Conservation (phyloP, 73 alveolate genomes). For the Durusdinium trenchii region DNA sequence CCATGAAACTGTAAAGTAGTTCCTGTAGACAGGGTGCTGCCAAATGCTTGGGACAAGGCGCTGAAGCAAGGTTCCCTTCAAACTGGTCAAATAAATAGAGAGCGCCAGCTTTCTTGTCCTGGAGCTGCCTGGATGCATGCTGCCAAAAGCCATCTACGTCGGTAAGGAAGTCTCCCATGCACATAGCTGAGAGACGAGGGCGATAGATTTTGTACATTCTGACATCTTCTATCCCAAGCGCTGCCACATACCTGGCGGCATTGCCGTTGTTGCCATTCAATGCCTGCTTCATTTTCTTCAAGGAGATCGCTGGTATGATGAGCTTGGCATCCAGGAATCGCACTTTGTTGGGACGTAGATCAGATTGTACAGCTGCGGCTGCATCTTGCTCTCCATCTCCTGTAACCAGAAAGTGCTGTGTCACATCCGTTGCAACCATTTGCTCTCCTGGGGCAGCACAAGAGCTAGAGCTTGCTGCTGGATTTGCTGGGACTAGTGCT, state of each 20-base stretch:
- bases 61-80: background rate
- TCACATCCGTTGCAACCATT: no score
- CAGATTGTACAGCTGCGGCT: no score
- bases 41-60: no score
- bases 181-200: background rate
- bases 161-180: background rate
- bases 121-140: background rate
- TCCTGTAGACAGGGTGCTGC: no score
- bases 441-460: no score
- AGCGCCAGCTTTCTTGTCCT: background rate
- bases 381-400: no score
- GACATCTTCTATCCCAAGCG: background rate
- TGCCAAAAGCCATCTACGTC: background rate
- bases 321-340: background rate
- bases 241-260: background rate
- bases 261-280: background rate
- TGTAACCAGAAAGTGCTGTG: no score
- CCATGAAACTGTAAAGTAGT: background rate
- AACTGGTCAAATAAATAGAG: background rate
- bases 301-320: background rate
- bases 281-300: background rate
- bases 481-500: no score
- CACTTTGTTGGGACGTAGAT: no score
- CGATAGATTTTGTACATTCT: background rate
- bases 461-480: no score